Base-by-base conservation (phyloP, 345 rosid genomes). In the Durio zibethinus region DNA sequence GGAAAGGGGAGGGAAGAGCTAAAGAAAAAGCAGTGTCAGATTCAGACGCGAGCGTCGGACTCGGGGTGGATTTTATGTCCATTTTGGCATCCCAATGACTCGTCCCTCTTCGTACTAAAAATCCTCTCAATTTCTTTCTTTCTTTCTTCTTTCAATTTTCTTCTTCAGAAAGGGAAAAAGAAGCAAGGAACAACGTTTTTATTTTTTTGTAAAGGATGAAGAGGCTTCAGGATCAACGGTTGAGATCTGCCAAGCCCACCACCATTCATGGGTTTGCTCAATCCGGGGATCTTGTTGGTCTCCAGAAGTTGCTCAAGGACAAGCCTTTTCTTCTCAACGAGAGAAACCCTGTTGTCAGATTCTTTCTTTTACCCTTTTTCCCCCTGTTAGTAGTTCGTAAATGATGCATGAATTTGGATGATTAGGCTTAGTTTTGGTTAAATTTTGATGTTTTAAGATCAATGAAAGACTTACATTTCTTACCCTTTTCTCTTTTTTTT, bases 201-300 rank as follows among this genome's bases (percentile, higher is more conserved):
- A 43, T 5, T 14, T 25, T 27, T 62, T 7, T 33, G 1, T 36
- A 10, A 61, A 76, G 47, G 73, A 91, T 90, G 96, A 86, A 85
- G 82, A 82, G 85, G 81, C 84, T 81, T 63, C 90, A 83, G 43
- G 90, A 81, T 83, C 89, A 78, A 67, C 91, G 93, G 66, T 82
- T 86, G 36, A 91, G 99, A 89, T 90, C 91, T 82, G 85, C 82
- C 78, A 91, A 84, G 76, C 89, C 90, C 71, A 80, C 87, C 87
- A 92, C 97, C 81, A 85, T 97, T 82, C 99, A 97, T 83, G 89
- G 82, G 80, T 91, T 81, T 76, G 97, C 98, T 56, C 98, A 87
- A 76, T 87, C 92, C 25, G 99, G 99, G 23, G 96, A 97, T 84
- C 89, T 92, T 76, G 73, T 82, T 56, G 82, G 82, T 23, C 80